Percentiles rank a stretch among this genome's conserved stretches.
phyloP scores from a whole-genome alignment of 2,329 filamentous ascomycete species.

The Penicillium occitanis region DNA sequence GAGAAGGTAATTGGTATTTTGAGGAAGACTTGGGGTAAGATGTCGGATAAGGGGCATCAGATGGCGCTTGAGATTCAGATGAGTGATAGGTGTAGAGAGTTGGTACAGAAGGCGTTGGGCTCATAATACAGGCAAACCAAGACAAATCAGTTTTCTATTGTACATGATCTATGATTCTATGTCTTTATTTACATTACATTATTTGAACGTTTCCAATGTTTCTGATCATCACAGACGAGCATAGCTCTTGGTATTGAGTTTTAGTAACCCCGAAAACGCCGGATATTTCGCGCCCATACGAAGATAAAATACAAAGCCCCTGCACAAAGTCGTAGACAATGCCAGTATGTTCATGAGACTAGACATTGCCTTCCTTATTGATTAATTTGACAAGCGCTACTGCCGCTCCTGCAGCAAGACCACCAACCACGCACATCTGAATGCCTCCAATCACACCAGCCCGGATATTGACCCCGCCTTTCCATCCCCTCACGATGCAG shows the following conservation, averaged over 20 bases:
- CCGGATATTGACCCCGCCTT: slow-evolving; percentile 47
- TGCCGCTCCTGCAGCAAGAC: slow-evolving; percentile 64
- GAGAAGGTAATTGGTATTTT: slow-evolving; percentile 72
- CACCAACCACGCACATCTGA: slow-evolving; percentile 65
- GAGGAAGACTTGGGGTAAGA: slow-evolving; percentile 74
- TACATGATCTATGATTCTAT: slow-evolving; percentile 6
- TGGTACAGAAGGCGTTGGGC: slow-evolving; percentile 63
- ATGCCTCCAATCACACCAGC: slow-evolving; percentile 60
- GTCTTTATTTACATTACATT: neutral
- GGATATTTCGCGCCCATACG: neutral
- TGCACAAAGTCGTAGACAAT: neutral
- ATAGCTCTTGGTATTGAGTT: neutral
- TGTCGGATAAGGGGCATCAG: slow-evolving; percentile 62
- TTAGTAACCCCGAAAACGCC: neutral
- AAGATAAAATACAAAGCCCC: neutral
- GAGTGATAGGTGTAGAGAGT: slow-evolving; percentile 59
- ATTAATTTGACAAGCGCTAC: slow-evolving; percentile 63
- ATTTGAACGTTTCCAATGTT: neutral
- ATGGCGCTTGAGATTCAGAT: slow-evolving; percentile 67
- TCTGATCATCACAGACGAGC: neutral
- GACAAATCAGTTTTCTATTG: neutral
- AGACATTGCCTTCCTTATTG: slow-evolving; percentile 36
- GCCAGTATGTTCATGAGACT: slow-evolving; percentile 16
- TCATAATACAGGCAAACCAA: neutral
- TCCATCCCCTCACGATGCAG: slow-evolving; percentile 48